phyloP scores from a whole-genome alignment of 164 flowering plant genomes.

The Sextonia rubra region DNA sequence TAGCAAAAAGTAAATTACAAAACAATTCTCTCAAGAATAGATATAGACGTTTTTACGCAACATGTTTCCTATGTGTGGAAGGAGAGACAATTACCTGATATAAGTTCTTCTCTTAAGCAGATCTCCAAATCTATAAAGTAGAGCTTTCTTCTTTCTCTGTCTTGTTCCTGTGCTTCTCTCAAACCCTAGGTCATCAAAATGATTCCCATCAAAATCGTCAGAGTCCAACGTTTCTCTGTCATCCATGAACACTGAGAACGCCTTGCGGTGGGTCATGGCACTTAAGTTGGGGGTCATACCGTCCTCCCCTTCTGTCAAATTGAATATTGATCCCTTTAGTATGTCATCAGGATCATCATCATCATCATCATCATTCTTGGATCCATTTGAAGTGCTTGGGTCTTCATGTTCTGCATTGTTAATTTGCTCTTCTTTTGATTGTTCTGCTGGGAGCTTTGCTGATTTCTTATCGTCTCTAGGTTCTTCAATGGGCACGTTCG shows the following conservation, averaged over 20 bases:
- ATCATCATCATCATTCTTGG: conserved; percentile 11
- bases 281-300: background rate
- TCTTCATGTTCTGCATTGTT: conserved; percentile 37
- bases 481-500: background rate
- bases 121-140: conserved; percentile 58
- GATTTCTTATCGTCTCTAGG: background rate
- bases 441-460: background rate
- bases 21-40: too few relatives aligned
- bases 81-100: background rate
- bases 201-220: conserved; percentile 36
- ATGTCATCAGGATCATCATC: conserved; percentile 28
- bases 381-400: conserved; percentile 18
- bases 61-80: background rate
- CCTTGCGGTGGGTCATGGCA: conserved; percentile 16
- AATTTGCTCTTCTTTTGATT: conserved; percentile 5
- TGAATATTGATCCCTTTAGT: conserved; percentile 60
- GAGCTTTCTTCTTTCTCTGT: conserved; percentile 48
- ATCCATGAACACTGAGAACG: conserved; percentile 21
- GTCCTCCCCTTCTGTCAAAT: conserved; percentile 29
- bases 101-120: conserved; percentile 42
- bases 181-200: conserved; percentile 37
- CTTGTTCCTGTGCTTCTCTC: conserved; percentile 22
- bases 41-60: too few relatives aligned
- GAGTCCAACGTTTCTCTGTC: conserved; percentile 26
- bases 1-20: too few relatives aligned